These are phyloP conservation scores for Leccinum barrowsii DNA, from an alignment of 768 basidiomycete species.

Conservation along the genomic window DNA sequence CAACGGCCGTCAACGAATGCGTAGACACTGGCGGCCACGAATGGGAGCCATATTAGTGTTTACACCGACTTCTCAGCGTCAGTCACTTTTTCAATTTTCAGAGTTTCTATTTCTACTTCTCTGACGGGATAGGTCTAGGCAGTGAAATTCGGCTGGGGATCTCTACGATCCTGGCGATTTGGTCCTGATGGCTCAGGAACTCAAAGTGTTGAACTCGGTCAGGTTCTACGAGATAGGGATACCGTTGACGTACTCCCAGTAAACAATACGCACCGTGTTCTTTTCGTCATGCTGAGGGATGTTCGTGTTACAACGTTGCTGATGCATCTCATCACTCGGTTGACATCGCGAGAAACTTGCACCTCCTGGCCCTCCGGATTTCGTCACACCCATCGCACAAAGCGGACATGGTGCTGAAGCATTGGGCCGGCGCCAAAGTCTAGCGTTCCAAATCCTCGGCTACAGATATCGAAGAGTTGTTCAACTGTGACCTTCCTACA, in stretches of 20 bases:
- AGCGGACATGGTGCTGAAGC: conserved; percentile 83
- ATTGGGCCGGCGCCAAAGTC: conserved; percentile 97
- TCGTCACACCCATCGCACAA: conserved; percentile 80
- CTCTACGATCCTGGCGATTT: conserved; percentile 91
- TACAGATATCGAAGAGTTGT: conserved; percentile 69
- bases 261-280: conserved; percentile 24
- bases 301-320: conserved; percentile 36
- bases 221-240: conserved; percentile 90
- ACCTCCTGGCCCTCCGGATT: conserved; percentile 88
- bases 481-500: too few species aligned
- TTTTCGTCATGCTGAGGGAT: conserved; percentile 1
- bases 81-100: neutral
- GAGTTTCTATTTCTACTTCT: neutral
- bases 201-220: conserved; percentile 93
- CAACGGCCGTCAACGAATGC: conserved; percentile 84
- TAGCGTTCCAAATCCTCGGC: conserved; percentile 60
- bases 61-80: conserved; percentile 74
- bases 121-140: conserved; percentile 53
- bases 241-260: conserved; percentile 91
- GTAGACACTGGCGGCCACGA: conserved; percentile 92
- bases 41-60: conserved; percentile 87
- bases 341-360: conserved; percentile 80
- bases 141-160: conserved; percentile 95
- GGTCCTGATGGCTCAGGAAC: conserved; percentile 84
- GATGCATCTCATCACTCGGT: conserved; percentile 72